phyloP scores from a whole-genome alignment of 495 filamentous ascomycete genomes.

The Podospora didyma region DNA sequence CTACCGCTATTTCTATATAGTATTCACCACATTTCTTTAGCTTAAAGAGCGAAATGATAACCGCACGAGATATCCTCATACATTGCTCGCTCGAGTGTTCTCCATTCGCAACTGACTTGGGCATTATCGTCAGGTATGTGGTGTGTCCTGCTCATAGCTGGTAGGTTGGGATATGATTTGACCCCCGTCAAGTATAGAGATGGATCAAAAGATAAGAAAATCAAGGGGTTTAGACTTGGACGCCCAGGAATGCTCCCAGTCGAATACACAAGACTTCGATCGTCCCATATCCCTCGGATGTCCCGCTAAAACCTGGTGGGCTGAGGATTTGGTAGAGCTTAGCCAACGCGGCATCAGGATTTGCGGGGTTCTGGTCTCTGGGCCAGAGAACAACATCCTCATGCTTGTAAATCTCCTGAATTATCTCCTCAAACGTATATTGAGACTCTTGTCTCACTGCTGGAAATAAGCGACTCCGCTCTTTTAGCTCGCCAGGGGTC shows the following conservation, averaged over 20 bases:
- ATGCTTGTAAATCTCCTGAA: constrained; percentile 39
- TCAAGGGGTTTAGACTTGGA: constrained; percentile 46
- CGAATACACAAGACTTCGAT: constrained; percentile 58
- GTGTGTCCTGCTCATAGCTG: not conserved
- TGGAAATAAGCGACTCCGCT: constrained; percentile 9
- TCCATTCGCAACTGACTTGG: not conserved
- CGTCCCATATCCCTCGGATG: constrained; percentile 53
- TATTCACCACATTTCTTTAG: not conserved
- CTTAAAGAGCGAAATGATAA: not conserved
- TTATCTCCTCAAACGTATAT: constrained; percentile 25
- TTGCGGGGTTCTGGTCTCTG: constrained; percentile 39
- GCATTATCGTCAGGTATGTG: not conserved
- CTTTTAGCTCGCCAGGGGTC: constrained; percentile 47
- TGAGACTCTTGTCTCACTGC: not conserved
- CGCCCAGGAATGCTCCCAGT: constrained; percentile 37
- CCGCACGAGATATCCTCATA: not conserved
- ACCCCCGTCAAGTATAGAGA: constrained; percentile 22
- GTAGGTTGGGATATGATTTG: constrained; percentile 14
- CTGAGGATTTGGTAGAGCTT: constrained; percentile 55
- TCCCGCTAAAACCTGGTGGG: constrained; percentile 44
- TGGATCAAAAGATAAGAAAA: constrained; percentile 64
- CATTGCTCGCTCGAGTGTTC: not conserved
- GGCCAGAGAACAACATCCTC: constrained; percentile 58
- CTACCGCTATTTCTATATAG: not conserved
- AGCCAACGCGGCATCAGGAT: constrained; percentile 25